These are phyloP conservation scores for Thermomyces lanuginosus DNA, from an alignment of 2,329 filamentous ascomycete species.

Conservation along the genomic window DNA sequence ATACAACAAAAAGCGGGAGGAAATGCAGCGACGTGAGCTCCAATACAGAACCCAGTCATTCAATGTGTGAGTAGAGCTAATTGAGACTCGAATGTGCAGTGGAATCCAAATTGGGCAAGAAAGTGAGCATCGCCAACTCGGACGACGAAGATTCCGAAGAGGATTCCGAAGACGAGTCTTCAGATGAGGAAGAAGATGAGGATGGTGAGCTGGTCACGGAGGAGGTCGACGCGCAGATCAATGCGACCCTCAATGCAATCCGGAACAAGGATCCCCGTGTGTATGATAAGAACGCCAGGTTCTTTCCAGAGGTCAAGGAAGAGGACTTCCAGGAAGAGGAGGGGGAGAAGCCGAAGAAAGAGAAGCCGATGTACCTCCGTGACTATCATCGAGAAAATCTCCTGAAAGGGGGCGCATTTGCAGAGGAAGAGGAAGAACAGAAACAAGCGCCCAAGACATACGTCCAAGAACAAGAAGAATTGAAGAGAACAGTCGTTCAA, in stretches of 20 bases:
- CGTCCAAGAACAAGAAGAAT: constrained; percentile 68
- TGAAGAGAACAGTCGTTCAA: constrained; percentile 61
- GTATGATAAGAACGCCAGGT: constrained; percentile 64
- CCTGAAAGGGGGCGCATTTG: constrained; percentile 51
- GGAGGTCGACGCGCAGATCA: constrained; percentile 71
- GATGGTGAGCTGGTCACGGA: constrained; percentile 74
- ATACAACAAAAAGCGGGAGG: constrained; percentile 93
- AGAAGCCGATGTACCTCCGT: constrained; percentile 69
- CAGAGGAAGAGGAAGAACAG: constrained; percentile 36
- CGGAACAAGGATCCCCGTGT: constrained; percentile 79
- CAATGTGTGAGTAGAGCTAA: neutral
- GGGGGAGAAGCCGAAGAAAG: constrained; percentile 38
- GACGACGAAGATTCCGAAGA: constrained; percentile 36
- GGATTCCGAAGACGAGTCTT: constrained; percentile 49
- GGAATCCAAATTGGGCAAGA: constrained; percentile 17
- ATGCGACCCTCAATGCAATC: constrained; percentile 73
- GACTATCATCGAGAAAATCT: constrained; percentile 90
- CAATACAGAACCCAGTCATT: neutral
- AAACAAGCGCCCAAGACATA: constrained; percentile 49
- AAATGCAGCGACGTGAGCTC: constrained; percentile 42
- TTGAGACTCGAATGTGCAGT: constrained; percentile 1
- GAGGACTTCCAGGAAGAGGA: constrained; percentile 20
- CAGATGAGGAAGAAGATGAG: constrained; percentile 75
- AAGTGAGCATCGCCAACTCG: constrained; percentile 3
- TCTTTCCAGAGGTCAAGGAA: constrained; percentile 54